A percentile compares a stretch with the other conserved stretches of the same genome.
Conservation (phyloP, 2,329 filamentous ascomycete species). For the Ophiocordyceps camponoti-leonardi region DNA sequence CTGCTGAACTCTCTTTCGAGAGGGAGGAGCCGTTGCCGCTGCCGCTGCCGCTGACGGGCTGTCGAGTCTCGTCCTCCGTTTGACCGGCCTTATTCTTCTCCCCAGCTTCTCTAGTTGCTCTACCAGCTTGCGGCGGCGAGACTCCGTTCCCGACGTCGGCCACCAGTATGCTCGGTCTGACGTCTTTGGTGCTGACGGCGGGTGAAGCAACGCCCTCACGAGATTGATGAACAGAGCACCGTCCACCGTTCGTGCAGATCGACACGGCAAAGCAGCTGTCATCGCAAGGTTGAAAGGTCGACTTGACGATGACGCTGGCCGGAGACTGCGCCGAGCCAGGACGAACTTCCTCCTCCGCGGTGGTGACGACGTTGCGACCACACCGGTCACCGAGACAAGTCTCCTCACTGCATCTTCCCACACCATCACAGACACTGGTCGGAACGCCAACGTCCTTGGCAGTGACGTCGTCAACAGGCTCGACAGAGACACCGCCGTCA, state of each 20-base stretch:
- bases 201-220: neutral
- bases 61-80: too few relatives aligned
- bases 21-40: too few relatives aligned
- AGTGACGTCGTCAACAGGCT: neutral
- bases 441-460: neutral
- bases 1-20: too few relatives aligned
- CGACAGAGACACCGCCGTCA: neutral
- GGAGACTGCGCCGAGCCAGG: too few relatives aligned
- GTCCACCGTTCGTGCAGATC: neutral
- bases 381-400: neutral
- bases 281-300: neutral
- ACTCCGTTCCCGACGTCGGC: neutral
- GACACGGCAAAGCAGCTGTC: neutral
- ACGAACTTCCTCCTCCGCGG: too few relatives aligned
- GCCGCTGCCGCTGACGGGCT: too few relatives aligned
- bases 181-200: neutral
- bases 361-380: neutral
- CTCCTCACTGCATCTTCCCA: neutral
- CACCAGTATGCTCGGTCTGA: neutral
- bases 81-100: too few relatives aligned
- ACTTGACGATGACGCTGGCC: neutral
- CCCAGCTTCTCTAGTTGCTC: neutral
- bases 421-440: neutral
- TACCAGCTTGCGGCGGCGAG: too few relatives aligned
- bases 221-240: neutral